These are phyloP conservation scores for Sporothrix pseudoabietina DNA, from an alignment of 2,329 filamentous ascomycete genomes.

Conservation along the genomic window DNA sequence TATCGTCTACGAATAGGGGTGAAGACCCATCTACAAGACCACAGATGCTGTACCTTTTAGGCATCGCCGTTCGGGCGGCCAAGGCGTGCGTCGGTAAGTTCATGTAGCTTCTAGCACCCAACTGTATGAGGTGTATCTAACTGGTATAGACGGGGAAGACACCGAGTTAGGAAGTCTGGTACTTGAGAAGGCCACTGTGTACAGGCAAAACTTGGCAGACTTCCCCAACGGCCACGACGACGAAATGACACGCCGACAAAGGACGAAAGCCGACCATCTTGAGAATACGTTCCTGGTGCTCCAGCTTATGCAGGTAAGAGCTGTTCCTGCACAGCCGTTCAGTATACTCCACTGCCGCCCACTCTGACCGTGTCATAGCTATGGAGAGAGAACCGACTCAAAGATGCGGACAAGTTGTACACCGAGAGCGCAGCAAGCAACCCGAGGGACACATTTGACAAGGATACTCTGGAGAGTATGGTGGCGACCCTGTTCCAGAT, in stretches of 20 bases:
- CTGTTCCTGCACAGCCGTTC: no score
- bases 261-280: constrained; percentile 43
- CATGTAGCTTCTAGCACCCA: background rate
- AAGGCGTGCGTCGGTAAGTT: constrained; percentile 59
- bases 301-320: constrained; percentile 65
- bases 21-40: background rate
- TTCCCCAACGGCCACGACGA: constrained; percentile 35
- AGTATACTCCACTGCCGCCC: background rate
- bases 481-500: constrained; percentile 72
- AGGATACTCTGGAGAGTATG: constrained; percentile 59
- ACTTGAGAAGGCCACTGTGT: constrained; percentile 65
- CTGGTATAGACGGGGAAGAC: constrained; percentile 51
- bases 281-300: constrained; percentile 66
- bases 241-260: constrained; percentile 33
- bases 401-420: constrained; percentile 80
- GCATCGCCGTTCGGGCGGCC: constrained; percentile 39
- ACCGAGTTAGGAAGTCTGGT: constrained; percentile 60
- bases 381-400: constrained; percentile 71
- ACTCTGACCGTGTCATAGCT: constrained; percentile 46
- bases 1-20: background rate
- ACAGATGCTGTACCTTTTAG: constrained; percentile 21
- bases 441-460: constrained; percentile 47
- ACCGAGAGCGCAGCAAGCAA: constrained; percentile 51
- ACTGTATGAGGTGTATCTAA: background rate
- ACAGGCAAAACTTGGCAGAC: constrained; percentile 43